Conservation (phyloP, 192 early-diverging fungal genomes). For the Funneliformis mosseae region DNA sequence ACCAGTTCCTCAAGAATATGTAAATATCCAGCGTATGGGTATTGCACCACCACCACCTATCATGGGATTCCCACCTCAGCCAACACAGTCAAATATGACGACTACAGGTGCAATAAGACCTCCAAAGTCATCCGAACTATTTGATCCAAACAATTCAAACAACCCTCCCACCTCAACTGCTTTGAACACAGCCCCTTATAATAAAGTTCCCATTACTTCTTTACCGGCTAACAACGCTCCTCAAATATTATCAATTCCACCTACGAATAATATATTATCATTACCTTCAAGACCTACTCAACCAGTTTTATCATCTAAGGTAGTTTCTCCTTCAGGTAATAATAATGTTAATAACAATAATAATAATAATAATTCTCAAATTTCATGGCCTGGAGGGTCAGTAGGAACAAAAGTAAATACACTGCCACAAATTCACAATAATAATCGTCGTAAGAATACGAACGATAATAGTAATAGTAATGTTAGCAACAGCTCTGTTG, state of each 20-base stretch:
- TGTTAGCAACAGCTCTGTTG: neutral
- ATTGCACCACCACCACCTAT: constrained; percentile 7
- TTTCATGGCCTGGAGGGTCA: neutral
- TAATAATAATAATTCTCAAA: neutral
- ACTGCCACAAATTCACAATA: neutral
- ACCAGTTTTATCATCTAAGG: neutral
- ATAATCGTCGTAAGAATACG: constrained; percentile 6
- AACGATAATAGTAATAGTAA: neutral
- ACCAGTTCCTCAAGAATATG: neutral
- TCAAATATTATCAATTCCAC: neutral
- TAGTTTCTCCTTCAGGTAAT: neutral
- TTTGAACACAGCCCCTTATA: neutral
- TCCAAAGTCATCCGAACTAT: constrained; percentile 29
- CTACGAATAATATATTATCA: neutral
- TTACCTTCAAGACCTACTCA: constrained; percentile 5
- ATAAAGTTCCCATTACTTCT: neutral
- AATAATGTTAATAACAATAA: neutral
- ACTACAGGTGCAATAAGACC: constrained; percentile 17
- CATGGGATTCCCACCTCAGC: constrained; percentile 3
- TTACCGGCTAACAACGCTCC: neutral
- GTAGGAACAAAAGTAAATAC: neutral
- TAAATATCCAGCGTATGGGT: constrained; percentile 7
- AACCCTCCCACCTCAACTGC: neutral
- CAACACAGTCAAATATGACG: neutral
- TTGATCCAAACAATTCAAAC: constrained; percentile 24